Evolutionary conservation across 176 grass and related monocot genomes (phyloP).

Genomic region (Miscanthus lutarioriparius): DNA sequence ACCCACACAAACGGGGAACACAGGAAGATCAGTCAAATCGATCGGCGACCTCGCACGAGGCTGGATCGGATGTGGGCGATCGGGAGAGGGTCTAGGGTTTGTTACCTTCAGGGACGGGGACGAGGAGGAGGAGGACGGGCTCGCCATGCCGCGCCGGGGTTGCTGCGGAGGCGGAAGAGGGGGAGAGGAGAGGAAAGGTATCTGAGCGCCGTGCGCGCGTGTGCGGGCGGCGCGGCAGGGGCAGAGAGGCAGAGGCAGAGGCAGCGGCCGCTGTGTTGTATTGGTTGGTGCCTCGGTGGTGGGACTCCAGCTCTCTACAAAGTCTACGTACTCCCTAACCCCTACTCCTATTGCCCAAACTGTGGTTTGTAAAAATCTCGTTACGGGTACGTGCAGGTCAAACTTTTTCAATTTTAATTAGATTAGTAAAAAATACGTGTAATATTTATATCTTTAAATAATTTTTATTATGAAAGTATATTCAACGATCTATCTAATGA

Average conservation of each 20-base stretch:
- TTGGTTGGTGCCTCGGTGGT: not conserved
- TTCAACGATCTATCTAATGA: no score
- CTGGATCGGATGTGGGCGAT: not conserved
- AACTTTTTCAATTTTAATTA: no score
- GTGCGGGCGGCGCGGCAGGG: not conserved
- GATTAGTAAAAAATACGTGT: no score
- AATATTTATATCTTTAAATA: no score
- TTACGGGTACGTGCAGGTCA: no score
- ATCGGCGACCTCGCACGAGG: not conserved
- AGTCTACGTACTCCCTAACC: no score
- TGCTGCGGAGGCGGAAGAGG: not conserved
- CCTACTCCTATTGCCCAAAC: no score
- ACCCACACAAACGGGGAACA: not conserved
- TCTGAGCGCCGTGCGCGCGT: not conserved
- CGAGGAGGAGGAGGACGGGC: conserved; percentile 30
- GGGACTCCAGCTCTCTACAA: no score
- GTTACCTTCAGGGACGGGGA: conserved; percentile 50
- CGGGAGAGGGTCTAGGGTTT: conserved; percentile 22
- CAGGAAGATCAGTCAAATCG: not conserved
- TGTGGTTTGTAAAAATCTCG: no score
- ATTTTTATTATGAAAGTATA: no score
- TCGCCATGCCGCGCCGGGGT: conserved; percentile 43
- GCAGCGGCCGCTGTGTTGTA: not conserved
- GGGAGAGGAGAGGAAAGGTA: not conserved
- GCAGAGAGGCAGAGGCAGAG: not conserved